Base-by-base conservation (phyloP, 2,329 filamentous ascomycete species). In the Alternaria infectoria region DNA sequence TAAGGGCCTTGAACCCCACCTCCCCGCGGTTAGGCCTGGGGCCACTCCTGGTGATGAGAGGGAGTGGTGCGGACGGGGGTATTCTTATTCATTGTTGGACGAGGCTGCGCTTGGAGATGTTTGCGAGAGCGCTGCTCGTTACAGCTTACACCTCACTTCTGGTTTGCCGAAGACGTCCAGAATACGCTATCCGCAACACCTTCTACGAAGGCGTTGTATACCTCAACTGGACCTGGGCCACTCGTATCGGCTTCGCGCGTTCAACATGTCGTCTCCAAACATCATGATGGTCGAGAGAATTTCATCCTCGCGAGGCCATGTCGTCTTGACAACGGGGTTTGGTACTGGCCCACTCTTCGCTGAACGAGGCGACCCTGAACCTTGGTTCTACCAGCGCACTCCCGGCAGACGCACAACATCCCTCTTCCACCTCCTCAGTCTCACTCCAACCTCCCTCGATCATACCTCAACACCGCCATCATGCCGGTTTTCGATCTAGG, bases 21-120 rank as follows among this genome's bases (percentile, higher is more conserved):
- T 56, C 40, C 54, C 54, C 54, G 54, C 6, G 54, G 54, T 56
- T 46, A 56, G 40, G 54, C 54, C 40, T 46, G 54, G 40, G 54
- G 54, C 54, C 54, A 56, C 40, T 46, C 54, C 40, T 10, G n/a
- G 21, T 30, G 25, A 46, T 13, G 40, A 46, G 28, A 56, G 54
- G 40, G 40, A 56, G 54, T 46, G 54, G 54, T 46, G 40, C 54
- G 28, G 30, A 56, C 40, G 40, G 40, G 25, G 40, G 43, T 46
- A 40, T 56, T 56, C 13, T 56, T 46, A 23, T n/a, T 46, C 54
- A 13, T 17, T 6, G 6, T 51, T n/a, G 19, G 15, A 44, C 21
- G 15, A n/a, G 10, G 43, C n/a, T 44, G 19, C 5, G 19, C 3
- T 52, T 28, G 8, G 21, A 6, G 13, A 56, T 2, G 30, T 11